Conservation (phyloP, 306 rosid genomes). For the Quercus suber region DNA sequence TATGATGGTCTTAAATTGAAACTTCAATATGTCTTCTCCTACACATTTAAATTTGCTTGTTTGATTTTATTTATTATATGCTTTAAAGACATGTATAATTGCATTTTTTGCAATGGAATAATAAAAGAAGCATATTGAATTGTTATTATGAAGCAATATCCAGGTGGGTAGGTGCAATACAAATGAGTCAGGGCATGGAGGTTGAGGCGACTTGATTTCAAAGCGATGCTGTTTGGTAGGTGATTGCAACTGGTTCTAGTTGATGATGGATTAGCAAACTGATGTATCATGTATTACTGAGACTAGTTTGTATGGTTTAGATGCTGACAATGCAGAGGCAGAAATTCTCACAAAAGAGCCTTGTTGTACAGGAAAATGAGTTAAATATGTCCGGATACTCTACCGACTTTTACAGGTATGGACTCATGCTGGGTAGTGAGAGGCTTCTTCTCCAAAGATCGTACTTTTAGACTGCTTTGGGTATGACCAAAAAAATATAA, state of each 20-base stretch:
- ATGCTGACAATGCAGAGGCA: too few species aligned
- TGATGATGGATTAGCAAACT: slow-evolving; percentile 38
- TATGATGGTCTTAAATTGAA: background rate
- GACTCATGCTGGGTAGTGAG: too few species aligned
- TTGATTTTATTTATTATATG: background rate
- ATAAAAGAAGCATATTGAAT: slow-evolving; percentile 26
- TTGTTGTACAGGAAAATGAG: too few species aligned
- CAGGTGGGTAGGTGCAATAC: slow-evolving; percentile 26
- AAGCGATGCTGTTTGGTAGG: slow-evolving; percentile 60
- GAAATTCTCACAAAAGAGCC: too few species aligned
- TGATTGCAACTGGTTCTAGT: slow-evolving; percentile 23
- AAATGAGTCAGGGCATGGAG: slow-evolving; percentile 17
- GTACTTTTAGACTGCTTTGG: too few species aligned
- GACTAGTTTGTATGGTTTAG: too few species aligned
- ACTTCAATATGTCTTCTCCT: too few species aligned
- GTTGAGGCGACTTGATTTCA: slow-evolving; percentile 42
- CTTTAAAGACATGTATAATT: background rate
- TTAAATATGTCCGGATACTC: too few species aligned
- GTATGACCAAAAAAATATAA: too few species aligned
- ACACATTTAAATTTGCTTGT: too few species aligned
- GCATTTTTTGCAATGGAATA: background rate
- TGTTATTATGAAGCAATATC: slow-evolving; percentile 28
- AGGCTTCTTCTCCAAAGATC: too few species aligned
- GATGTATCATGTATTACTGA: background rate
- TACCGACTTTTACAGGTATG: too few species aligned